Base-by-base conservation (phyloP, 2,329 filamentous ascomycete species). In the Aspergillus phoenicis region DNA sequence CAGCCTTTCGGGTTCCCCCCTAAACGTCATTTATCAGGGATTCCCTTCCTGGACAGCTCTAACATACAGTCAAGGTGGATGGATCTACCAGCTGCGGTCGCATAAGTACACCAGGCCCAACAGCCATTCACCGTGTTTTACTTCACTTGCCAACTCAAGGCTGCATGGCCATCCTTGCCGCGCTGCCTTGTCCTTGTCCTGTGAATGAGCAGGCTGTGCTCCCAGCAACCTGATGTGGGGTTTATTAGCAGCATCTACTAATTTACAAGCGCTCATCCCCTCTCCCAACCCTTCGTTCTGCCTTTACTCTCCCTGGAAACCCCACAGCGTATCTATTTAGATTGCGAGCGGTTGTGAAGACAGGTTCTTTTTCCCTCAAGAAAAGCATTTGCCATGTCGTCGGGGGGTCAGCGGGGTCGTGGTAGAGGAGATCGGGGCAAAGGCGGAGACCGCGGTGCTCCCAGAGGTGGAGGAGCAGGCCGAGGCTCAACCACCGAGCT, bases 401-500 rank as follows among this genome's bases (percentile, higher is more conserved):
- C 52, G 15, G 60, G 65, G 59, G 65, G 64, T 7, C 61, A 63
- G 24, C 62, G 60, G 22, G 65, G 66, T 52, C 62, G 59, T 54
- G 68, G 64, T 33, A 57, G 62, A 17, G 68, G 66, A 36, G 33
- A 36, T 13, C 33, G 33, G 13, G 64, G 66, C 28, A 56, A 36
- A 36, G 33, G 33, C 33, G 33, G 33, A 36, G 33, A 63, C 26
- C 62, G 67, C 48, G 59, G 60, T 17, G 58, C 58, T 49, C 61
- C 58, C 47, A 45, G 63, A 52, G 63, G 64, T 11, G 26, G 52
- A 47, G 59, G 63, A 22, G 43, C 62, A 5, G 68, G 70, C 54
- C 68, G 73, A 39, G 71, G 73, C 26, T 67, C 63, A 5, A 52
- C 61, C 24, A 61, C 54, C 10, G 65, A 72, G 8, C 59, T 73